Evolutionary conservation across 345 rosid species (phyloP).

Genomic region (Euphorbia pulcherrima): DNA sequence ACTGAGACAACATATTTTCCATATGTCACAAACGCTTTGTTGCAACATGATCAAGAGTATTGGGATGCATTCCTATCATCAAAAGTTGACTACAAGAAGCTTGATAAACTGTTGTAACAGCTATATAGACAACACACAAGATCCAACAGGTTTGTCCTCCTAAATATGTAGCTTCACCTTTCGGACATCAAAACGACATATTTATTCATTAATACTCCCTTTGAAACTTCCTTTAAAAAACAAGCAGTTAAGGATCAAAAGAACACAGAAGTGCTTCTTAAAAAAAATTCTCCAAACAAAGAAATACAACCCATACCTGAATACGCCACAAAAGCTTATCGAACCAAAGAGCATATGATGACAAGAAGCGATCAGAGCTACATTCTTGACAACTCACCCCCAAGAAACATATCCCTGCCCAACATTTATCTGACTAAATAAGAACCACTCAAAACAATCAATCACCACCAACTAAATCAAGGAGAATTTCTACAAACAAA

Average conservation of each 20-base stretch:
- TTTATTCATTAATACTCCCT: neutral
- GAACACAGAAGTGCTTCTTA: neutral
- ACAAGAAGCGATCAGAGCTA: slow-evolving; percentile 57
- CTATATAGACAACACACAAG: neutral
- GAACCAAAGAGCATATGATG: slow-evolving; percentile 60
- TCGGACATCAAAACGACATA: neutral
- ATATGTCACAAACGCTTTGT: neutral
- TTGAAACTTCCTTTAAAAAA: neutral
- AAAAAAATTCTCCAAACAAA: neutral
- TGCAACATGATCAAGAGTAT: neutral
- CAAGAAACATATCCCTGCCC: slow-evolving; percentile 71
- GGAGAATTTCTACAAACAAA: neutral
- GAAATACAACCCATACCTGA: slow-evolving; percentile 43
- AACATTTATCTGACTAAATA: slow-evolving; percentile 76
- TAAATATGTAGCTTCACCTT: neutral
- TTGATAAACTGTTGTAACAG: too few species aligned
- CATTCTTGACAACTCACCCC: slow-evolving; percentile 80
- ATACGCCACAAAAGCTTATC: slow-evolving; percentile 46
- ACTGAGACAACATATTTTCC: neutral
- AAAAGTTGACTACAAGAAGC: neutral
- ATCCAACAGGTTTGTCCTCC: neutral
- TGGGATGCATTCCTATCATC: neutral
- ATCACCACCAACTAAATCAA: neutral
- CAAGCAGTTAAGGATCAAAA: neutral
- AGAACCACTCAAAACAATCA: slow-evolving; percentile 4